Conservation (phyloP, 2,329 filamentous ascomycete genomes). For the Pyricularia pennisetigena region DNA sequence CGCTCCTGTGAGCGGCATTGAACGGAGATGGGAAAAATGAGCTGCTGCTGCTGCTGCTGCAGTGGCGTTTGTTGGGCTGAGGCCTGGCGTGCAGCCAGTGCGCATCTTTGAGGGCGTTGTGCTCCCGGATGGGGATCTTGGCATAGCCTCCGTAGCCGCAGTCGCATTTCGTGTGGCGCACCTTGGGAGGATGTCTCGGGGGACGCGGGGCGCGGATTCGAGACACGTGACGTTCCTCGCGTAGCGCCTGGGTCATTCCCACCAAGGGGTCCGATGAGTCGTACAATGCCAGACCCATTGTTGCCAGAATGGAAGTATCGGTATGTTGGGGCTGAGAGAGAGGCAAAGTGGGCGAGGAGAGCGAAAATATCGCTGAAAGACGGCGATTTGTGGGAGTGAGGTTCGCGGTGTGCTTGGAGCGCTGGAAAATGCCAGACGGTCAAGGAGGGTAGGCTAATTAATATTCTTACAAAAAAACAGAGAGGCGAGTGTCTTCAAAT, state of each 20-base stretch:
- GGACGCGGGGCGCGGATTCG: background rate
- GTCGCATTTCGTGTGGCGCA: background rate
- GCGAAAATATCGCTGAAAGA: background rate
- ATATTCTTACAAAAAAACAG: background rate
- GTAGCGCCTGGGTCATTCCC: background rate
- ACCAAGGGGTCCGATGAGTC: constrained; percentile 1
- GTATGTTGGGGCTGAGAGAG: background rate
- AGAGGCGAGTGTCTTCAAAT: background rate
- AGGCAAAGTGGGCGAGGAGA: background rate
- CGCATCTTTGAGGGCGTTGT: constrained; percentile 1
- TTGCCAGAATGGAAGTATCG: background rate
- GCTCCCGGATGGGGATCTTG: constrained; percentile 1
- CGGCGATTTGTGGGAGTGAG: background rate
- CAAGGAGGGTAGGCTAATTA: too few relatives aligned
- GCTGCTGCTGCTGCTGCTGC: background rate
- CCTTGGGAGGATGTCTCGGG: background rate
- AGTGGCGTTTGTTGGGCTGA: background rate
- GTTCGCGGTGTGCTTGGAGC: background rate
- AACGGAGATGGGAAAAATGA: background rate
- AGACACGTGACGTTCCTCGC: background rate
- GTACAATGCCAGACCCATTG: constrained; percentile 9
- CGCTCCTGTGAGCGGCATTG: background rate
- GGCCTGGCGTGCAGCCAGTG: background rate
- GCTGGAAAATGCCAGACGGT: background rate
- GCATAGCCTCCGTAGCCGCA: background rate